Evolutionary conservation across 73 alveolate genomes (phyloP).

Genomic region (Paramecium tetraurelia): DNA sequence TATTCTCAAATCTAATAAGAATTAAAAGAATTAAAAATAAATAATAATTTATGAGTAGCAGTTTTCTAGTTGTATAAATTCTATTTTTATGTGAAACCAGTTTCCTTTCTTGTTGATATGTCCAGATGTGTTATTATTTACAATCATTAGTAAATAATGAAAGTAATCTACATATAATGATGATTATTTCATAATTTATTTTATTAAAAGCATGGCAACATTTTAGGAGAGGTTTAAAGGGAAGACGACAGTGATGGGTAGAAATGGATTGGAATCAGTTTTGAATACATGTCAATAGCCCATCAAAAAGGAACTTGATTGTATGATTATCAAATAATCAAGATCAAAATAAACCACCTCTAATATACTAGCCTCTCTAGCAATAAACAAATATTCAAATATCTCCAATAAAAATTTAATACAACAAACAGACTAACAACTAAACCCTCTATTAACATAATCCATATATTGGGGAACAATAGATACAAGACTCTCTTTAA

Average conservation of each 20-base stretch:
- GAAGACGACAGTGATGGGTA: slow-evolving; percentile 47
- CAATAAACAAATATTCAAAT: neutral
- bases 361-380: neutral
- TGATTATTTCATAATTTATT: neutral
- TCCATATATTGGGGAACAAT: neutral
- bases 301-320: neutral
- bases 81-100: too few species aligned
- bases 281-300: slow-evolving; percentile 12
- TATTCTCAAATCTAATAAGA: too few species aligned
- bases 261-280: slow-evolving; percentile 46
- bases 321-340: neutral
- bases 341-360: neutral
- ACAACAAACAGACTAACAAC: neutral
- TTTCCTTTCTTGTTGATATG: neutral
- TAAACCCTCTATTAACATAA: neutral
- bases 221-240: slow-evolving; percentile 46
- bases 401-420: neutral
- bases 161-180: neutral
- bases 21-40: too few species aligned
- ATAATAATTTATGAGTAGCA: too few species aligned
- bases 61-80: too few species aligned
- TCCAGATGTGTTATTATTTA: too few species aligned
- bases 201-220: slow-evolving; percentile 13
- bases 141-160: neutral
- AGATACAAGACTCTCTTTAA: neutral